A percentile compares a stretch with the other conserved stretches of the same genome.
Evolutionary conservation across 768 basidiomycete genomes (phyloP).

Genomic region (Leccinum rimulosum): DNA sequence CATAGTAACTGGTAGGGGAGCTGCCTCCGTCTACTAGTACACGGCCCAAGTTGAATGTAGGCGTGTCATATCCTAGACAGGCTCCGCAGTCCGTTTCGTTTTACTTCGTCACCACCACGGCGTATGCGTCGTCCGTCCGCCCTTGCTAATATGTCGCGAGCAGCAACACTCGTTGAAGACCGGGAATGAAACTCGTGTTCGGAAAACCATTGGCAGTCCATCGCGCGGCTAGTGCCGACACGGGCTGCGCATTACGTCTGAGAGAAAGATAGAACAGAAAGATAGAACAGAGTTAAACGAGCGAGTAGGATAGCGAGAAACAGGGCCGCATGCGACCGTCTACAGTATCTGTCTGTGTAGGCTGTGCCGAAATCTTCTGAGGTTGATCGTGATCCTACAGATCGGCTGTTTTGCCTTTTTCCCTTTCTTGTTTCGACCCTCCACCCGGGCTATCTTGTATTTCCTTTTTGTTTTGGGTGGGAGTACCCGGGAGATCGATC

Average conservation of each 20-base stretch:
- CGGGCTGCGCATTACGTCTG: background rate
- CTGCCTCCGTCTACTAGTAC: background rate
- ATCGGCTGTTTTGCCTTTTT: background rate
- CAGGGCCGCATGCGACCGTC: background rate
- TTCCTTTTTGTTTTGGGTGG: background rate
- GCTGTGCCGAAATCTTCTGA: background rate
- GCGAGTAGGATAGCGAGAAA: constrained; percentile 4
- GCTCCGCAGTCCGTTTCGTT: background rate
- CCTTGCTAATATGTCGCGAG: too few relatives aligned
- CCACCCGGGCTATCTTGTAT: background rate
- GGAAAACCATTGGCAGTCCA: too few relatives aligned
- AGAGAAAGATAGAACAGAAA: background rate
- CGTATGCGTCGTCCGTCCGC: background rate
- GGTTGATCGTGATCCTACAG: background rate
- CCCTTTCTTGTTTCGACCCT: background rate
- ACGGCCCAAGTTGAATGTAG: background rate
- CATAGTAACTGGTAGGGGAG: background rate
- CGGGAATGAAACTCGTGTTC: background rate
- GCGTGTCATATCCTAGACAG: background rate
- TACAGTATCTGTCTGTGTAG: background rate
- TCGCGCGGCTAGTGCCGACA: background rate
- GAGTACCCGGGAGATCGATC: background rate
- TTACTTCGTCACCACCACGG: background rate
- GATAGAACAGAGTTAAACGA: background rate
- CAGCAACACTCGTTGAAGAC: background rate